Evolutionary conservation across 192 early-diverging fungal species (phyloP), one percentile per base, ranked within the genome.

Genomic region (Thamnidium elegans): DNA sequence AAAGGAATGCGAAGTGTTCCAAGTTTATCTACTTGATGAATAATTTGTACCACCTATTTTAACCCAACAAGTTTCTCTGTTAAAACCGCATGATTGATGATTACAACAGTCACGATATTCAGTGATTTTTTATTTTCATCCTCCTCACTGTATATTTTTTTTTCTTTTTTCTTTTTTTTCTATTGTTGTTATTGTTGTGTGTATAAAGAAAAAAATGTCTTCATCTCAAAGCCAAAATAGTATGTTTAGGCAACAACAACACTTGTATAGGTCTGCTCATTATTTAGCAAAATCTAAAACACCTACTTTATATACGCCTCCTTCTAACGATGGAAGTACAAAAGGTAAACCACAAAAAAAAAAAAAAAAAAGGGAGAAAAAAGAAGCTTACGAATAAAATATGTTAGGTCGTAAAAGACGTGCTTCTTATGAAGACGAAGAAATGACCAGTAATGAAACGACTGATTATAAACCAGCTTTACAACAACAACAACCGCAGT

Each of bases 341-440:
- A 62, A 63, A 42, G 62, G 60, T 58, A 64, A 63, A 26, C n/a
- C n/a, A n/a, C n/a, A n/a, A 3, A 26, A 26, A 26, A 26, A 26
- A 26, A 26, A 26, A 26, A 26, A 26, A 26, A 26, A 26, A 26
- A 26, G 3, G 3, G 26, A 26, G 3, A 26, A 26, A 26, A 26
- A 26, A 3, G 26, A 2, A 26, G 26, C 26, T 26, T 26, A 26
- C 26, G 26, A 26, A 68, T 67, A 47, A 62, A 70, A 17, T n/a
- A n/a, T n/a, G n/a, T n/a, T 50, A 75, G 74, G 74, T 30, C 65
- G 55, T 11, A 75, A 75, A 50, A 47, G 74, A 58, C 47, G 74
- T 53, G 65, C 55, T 17, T 75, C 74, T 21, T 62, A 65, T 26
- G 65, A 69, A 21, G 74, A 70, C 23, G 69, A 70, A 59, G 70